phyloP scores from a whole-genome alignment of 2,329 filamentous ascomycete genomes.

The Xylariaceae sp. region DNA sequence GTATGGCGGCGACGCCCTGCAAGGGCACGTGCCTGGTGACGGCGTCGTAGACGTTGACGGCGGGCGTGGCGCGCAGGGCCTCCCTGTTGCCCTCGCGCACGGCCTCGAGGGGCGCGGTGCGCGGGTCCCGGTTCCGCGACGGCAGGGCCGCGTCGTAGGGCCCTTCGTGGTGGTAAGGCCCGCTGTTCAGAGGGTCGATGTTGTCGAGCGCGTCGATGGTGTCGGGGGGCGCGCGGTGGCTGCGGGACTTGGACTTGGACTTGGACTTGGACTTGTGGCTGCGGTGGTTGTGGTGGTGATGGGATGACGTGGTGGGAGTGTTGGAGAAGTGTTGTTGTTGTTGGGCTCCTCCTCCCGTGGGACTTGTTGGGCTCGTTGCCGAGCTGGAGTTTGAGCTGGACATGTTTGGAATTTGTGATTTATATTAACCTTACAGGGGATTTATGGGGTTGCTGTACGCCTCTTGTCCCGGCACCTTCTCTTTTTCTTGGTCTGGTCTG shows the following conservation, averaged over 20 bases:
- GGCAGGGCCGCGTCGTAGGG: constrained; percentile 81
- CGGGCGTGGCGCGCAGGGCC: constrained; percentile 74
- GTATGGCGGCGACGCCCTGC: constrained; percentile 72
- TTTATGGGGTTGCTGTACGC: too few species aligned
- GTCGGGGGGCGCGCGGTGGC: constrained; percentile 52
- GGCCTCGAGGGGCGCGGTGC: constrained; percentile 67
- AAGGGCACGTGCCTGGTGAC: constrained; percentile 69
- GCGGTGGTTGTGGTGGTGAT: constrained; percentile 60
- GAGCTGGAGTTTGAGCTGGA: too few species aligned
- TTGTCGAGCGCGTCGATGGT: constrained; percentile 75
- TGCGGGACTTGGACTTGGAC: not conserved
- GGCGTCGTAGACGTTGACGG: constrained; percentile 70
- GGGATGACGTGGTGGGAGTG: constrained; percentile 59
- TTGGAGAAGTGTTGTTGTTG: too few species aligned
- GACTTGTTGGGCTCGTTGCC: too few species aligned
- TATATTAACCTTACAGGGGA: too few species aligned
- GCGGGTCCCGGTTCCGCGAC: constrained; percentile 61
- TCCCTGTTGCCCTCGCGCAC: constrained; percentile 67
- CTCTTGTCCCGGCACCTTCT: too few species aligned
- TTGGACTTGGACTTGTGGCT: constrained; percentile 39
- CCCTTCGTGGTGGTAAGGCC: constrained; percentile 79
- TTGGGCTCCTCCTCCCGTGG: too few species aligned
- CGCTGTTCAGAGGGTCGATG: constrained; percentile 42
- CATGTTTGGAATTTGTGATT: too few species aligned
- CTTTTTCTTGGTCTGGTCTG: too few species aligned